These are phyloP conservation scores for Neurospora sp. DNA, from an alignment of 495 filamentous ascomycete genomes.

Conservation along the genomic window DNA sequence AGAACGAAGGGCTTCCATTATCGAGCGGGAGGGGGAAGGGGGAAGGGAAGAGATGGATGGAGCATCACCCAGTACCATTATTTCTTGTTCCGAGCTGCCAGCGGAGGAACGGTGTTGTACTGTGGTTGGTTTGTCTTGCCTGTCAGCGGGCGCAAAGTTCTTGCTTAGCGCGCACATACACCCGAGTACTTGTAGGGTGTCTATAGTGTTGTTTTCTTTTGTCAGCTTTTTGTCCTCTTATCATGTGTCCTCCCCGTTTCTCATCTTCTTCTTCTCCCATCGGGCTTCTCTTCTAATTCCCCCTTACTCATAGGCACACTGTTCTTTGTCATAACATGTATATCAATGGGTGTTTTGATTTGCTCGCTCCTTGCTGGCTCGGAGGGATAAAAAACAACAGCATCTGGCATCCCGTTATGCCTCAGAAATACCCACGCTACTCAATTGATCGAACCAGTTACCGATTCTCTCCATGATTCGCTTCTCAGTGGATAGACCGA, in stretches of 20 bases:
- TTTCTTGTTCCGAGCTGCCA: conserved; percentile 4
- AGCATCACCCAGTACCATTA: conserved; percentile 11
- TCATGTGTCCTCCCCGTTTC: background rate
- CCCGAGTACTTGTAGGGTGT: conserved; percentile 6
- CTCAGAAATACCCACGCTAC: background rate
- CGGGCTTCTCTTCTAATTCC: background rate
- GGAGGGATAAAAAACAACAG: conserved; percentile 11
- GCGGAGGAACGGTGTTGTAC: conserved; percentile 1
- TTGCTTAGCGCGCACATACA: background rate
- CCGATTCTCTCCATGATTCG: background rate
- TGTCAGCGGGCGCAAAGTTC: conserved; percentile 1
- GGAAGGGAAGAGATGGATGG: background rate
- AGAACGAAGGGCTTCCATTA: conserved; percentile 4
- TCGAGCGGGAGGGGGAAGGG: background rate
- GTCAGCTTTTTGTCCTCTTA: conserved; percentile 14
- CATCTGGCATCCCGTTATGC: background rate
- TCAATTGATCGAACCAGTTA: background rate
- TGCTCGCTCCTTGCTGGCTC: conserved; percentile 31
- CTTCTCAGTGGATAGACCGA: background rate
- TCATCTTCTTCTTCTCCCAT: conserved; percentile 5
- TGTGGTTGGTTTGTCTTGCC: conserved; percentile 2
- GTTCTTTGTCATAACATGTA: conserved; percentile 31
- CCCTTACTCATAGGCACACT: conserved; percentile 8
- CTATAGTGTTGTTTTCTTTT: conserved; percentile 23
- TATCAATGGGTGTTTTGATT: conserved; percentile 28